Conservation (phyloP, 768 basidiomycete genomes). For the Pulveroboletus sp. region DNA sequence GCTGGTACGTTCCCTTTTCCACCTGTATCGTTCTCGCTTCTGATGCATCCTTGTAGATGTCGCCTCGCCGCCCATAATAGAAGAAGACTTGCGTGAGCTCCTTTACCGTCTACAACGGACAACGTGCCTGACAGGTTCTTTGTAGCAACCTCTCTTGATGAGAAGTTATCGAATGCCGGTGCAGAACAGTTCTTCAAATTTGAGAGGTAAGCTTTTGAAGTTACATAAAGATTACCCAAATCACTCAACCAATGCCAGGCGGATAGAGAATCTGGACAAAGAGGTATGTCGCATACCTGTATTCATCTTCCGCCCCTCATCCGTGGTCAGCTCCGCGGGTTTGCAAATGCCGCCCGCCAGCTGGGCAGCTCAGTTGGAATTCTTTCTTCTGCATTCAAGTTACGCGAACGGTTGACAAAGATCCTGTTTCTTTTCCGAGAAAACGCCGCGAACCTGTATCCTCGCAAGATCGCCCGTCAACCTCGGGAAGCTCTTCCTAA, state of each 20-base stretch:
- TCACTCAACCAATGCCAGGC: slow-evolving; percentile 28
- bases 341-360: slow-evolving; percentile 54
- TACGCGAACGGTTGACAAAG: slow-evolving; percentile 50
- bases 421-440: slow-evolving; percentile 51
- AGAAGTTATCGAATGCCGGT: slow-evolving; percentile 48
- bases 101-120: neutral
- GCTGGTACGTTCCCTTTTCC: slow-evolving; percentile 27
- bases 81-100: slow-evolving; percentile 43
- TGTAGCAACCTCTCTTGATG: slow-evolving; percentile 44
- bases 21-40: neutral
- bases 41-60: slow-evolving; percentile 18
- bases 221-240: neutral
- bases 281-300: slow-evolving; percentile 32
- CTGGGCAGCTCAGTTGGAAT: slow-evolving; percentile 56
- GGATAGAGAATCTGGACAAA: slow-evolving; percentile 46
- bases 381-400: slow-evolving; percentile 50
- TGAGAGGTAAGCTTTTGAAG: slow-evolving; percentile 37
- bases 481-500: slow-evolving; percentile 38
- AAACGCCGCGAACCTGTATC: slow-evolving; percentile 57
- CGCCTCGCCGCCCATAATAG: slow-evolving; percentile 33
- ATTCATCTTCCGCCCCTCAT: slow-evolving; percentile 10
- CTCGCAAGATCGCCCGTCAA: slow-evolving; percentile 43
- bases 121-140: slow-evolving; percentile 9
- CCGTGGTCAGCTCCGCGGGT: slow-evolving; percentile 43
- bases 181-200: slow-evolving; percentile 48